Conservation (phyloP, 2,329 filamentous ascomycete species). For the Fusarium tjaetaba region DNA sequence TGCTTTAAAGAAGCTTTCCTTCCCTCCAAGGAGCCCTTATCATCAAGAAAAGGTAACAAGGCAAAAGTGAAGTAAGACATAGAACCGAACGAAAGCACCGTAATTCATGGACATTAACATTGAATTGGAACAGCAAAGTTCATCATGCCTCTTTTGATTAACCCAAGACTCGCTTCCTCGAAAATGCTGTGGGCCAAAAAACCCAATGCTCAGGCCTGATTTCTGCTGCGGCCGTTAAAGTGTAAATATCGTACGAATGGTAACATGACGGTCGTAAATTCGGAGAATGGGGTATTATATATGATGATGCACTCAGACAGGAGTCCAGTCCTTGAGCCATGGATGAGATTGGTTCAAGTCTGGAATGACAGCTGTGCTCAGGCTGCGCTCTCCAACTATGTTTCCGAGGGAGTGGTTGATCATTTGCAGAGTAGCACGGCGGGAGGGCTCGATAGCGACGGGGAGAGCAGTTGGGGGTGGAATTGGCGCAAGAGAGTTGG, state of each 20-base stretch:
- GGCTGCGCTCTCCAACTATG: constrained; percentile 41
- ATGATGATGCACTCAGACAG: constrained; percentile 17
- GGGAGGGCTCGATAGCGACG: constrained; percentile 31
- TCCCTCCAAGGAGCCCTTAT: neutral
- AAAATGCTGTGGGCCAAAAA: neutral
- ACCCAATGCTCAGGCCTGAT: constrained; percentile 12
- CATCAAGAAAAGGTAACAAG: neutral
- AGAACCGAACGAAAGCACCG: neutral
- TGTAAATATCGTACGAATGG: neutral
- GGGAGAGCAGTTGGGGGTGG: constrained; percentile 22
- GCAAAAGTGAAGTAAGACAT: neutral
- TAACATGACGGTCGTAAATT: constrained; percentile 4
- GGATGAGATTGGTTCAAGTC: constrained; percentile 34
- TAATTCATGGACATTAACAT: neutral
- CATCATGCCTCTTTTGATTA: neutral
- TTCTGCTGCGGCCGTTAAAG: constrained; percentile 25
- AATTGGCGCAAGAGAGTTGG: constrained; percentile 17
- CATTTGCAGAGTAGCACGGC: constrained; percentile 40
- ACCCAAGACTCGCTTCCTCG: neutral
- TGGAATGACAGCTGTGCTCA: constrained; percentile 38
- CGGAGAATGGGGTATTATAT: neutral
- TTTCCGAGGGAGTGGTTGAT: constrained; percentile 41
- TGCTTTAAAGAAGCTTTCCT: neutral
- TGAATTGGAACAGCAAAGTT: neutral
- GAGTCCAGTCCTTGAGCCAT: constrained; percentile 40